Conservation (phyloP, 108 stramenopile genomes). For the Cyclotella cryptica region DNA sequence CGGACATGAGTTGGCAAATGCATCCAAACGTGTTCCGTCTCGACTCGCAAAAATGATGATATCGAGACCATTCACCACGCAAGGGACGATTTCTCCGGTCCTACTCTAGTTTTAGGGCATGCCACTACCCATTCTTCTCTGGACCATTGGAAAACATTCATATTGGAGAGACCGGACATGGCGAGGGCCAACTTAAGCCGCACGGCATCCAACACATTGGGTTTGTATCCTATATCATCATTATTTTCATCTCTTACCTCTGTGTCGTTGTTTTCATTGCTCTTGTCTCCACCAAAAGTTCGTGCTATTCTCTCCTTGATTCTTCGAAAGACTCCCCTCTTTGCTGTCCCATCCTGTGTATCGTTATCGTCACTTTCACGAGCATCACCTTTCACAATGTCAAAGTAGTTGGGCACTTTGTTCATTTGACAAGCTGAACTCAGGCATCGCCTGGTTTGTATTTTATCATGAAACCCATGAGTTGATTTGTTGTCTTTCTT, state of each 20-base stretch:
- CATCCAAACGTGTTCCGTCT: constrained; percentile 81
- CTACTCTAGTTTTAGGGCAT: constrained; percentile 84
- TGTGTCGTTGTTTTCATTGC: constrained; percentile 7
- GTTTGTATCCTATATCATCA: constrained; percentile 30
- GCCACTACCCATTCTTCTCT: constrained; percentile 83
- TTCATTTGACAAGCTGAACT: constrained; percentile 5
- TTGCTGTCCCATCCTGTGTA: constrained; percentile 10
- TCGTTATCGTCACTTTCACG: constrained; percentile 7
- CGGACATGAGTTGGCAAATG: constrained; percentile 94
- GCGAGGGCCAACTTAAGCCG: constrained; percentile 45
- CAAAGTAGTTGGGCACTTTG: constrained; percentile 24
- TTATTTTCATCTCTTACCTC: constrained; percentile 13
- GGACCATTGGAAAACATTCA: constrained; percentile 26
- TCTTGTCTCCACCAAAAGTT: constrained; percentile 33
- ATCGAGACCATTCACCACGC: constrained; percentile 79
- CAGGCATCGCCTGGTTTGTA: background rate
- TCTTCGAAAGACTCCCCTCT: constrained; percentile 38
- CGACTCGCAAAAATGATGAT: constrained; percentile 78
- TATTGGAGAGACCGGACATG: constrained; percentile 41
- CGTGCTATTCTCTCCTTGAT: constrained; percentile 42
- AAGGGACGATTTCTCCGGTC: constrained; percentile 91
- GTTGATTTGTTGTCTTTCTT: background rate
- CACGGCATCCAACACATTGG: constrained; percentile 35
- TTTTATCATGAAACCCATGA: background rate
- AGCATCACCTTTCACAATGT: constrained; percentile 1